Percentiles rank a stretch among this genome's conserved stretches.
Conservation (phyloP, 2,329 filamentous ascomycete species). For the Arthrobotrys iridis region DNA sequence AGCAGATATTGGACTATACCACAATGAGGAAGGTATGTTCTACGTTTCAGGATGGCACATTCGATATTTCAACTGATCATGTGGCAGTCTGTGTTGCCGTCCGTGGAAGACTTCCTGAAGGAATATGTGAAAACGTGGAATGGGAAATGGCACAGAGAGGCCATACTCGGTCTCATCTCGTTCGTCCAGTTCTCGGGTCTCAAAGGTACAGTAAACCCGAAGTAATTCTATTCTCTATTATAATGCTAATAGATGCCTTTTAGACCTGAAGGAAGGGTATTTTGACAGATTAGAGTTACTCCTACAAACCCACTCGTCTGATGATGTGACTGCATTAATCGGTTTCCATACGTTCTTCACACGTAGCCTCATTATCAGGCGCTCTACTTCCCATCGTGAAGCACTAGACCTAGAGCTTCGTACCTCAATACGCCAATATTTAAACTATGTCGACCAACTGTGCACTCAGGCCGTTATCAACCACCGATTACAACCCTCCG, state of each 20-base stretch:
- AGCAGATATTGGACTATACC: slow-evolving; percentile 69
- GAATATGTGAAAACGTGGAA: slow-evolving; percentile 72
- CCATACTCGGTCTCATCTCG: slow-evolving; percentile 70
- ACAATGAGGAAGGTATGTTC: slow-evolving; percentile 67
- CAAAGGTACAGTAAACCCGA: slow-evolving; percentile 63
- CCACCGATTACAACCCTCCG: slow-evolving; percentile 20
- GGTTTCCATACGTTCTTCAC: slow-evolving; percentile 75
- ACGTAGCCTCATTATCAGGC: slow-evolving; percentile 60
- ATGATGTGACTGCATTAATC: slow-evolving; percentile 71
- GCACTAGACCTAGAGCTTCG: slow-evolving; percentile 48
- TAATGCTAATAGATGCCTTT: background rate
- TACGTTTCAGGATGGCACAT: background rate
- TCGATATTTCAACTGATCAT: background rate
- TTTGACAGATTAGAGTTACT: slow-evolving; percentile 67
- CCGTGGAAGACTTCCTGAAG: slow-evolving; percentile 65
- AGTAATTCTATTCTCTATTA: background rate
- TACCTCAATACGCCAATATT: slow-evolving; percentile 51
- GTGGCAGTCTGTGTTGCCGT: slow-evolving; percentile 59
- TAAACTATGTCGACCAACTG: slow-evolving; percentile 55
- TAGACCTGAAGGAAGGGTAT: slow-evolving; percentile 67
- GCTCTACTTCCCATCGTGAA: slow-evolving; percentile 26
- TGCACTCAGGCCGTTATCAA: slow-evolving; percentile 26
- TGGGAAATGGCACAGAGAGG: slow-evolving; percentile 67
- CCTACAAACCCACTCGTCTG: slow-evolving; percentile 65
- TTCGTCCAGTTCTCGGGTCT: slow-evolving; percentile 69